Base-by-base conservation (phyloP, 169 alveolate species). In the Plasmodium fragile region DNA sequence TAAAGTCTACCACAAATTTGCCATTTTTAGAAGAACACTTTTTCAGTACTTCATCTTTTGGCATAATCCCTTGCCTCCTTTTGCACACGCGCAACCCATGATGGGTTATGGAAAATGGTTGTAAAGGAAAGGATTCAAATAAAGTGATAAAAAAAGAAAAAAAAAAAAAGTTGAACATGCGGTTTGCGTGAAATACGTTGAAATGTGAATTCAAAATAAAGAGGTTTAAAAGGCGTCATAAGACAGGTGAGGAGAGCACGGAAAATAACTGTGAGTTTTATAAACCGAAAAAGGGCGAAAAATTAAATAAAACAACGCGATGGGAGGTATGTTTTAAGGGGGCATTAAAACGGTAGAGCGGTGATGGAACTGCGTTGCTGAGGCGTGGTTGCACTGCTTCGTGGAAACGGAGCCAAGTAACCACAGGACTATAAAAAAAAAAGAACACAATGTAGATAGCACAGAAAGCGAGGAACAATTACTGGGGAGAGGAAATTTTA, bases 1-100 rank as follows among this genome's bases (percentile, higher is more conserved):
- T 41, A 79, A 79, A 79, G 39, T 41, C 65, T 79, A 79, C 32
- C 7, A 28, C 28, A 41, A 79, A 25, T n/a, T n/a, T 79, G 11
- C 75, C 36, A 65, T 65, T 65, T 65, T 65, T 65, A 65, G 75
- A 65, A 25, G 36, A 65, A 65, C 75, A 65, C 75, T 65, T 65
- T 65, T 65, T 65, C 75, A 65, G 75, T 65, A 65, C 75, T 65
- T 65, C 75, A 18, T 65, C n/a, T 3, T 65, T 65, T 65, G 59
- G 30, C 36, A 65, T 39, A 8, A 18, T 22, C 11, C 36, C n/a
- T 0, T 0, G 4, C 36, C 25, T 10, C 75, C 39, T 2, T 65
- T 65, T 65, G 30, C n/a, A 65, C 75, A 28, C 75, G 4, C 36
- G 5, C 36, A 65, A 65, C 75, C 75, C 75, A 8, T 65, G n/a